Percentiles rank a stretch among this genome's conserved stretches.
These are phyloP conservation scores for Candida ipomoeae DNA, from an alignment of 805 yeast genomes.

Conservation along the genomic window DNA sequence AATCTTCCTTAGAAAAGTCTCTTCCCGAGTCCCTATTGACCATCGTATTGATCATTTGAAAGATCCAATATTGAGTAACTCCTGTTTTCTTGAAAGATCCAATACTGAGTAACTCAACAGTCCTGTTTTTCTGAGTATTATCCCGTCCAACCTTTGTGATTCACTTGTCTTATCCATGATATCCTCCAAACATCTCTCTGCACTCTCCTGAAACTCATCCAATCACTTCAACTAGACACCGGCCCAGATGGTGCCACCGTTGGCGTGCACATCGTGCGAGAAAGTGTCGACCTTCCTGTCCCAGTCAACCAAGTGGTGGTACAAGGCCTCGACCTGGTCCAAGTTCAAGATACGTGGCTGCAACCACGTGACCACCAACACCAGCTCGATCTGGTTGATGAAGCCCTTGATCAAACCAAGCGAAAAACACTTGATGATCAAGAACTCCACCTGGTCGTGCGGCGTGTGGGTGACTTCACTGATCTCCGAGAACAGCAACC, in stretches of 20 bases:
- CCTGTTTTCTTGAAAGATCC: too few species aligned
- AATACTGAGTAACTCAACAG: too few species aligned
- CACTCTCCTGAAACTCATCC: too few species aligned
- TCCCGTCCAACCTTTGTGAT: too few species aligned
- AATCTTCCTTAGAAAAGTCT: too few species aligned
- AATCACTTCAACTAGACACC: slow-evolving; percentile 7
- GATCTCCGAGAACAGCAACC: slow-evolving; percentile 68
- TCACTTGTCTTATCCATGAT: too few species aligned
- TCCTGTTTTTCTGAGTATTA: too few species aligned
- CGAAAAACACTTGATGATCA: slow-evolving; percentile 87
- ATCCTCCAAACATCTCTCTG: too few species aligned
- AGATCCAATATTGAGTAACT: too few species aligned
- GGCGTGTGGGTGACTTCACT: slow-evolving; percentile 62
- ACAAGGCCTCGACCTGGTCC: slow-evolving; percentile 75
- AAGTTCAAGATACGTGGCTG: slow-evolving; percentile 91
- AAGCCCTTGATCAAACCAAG: slow-evolving; percentile 81
- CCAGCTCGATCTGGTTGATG: slow-evolving; percentile 79
- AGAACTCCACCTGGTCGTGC: slow-evolving; percentile 76
- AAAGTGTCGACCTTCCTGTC: slow-evolving; percentile 65
- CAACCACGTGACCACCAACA: slow-evolving; percentile 85
- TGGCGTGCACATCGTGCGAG: slow-evolving; percentile 35
- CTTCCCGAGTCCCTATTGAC: too few species aligned
- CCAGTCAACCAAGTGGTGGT: slow-evolving; percentile 73
- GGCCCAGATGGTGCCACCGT: slow-evolving; percentile 44
- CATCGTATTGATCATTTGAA: too few species aligned